Conservation (phyloP, 2,329 filamentous ascomycete genomes). For the Aulographum hederae region DNA sequence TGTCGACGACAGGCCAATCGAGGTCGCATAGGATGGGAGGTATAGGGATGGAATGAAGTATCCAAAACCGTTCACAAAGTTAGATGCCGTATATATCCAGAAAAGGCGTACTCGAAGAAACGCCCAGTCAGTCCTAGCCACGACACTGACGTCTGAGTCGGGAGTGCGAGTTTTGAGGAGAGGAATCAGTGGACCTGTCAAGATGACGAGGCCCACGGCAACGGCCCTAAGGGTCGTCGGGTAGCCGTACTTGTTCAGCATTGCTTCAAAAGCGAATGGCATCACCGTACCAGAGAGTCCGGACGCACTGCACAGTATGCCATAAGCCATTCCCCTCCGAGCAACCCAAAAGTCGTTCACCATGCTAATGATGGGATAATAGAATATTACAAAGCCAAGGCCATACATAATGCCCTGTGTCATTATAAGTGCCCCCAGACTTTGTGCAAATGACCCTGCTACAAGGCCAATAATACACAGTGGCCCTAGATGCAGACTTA, state of each 20-base stretch:
- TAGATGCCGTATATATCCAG: constrained; percentile 3
- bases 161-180: constrained; percentile 1
- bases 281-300: constrained; percentile 11
- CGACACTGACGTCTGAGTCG: neutral
- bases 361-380: constrained; percentile 20
- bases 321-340: constrained; percentile 21
- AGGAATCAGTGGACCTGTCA: constrained; percentile 2
- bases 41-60: constrained; percentile 4
- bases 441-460: constrained; percentile 15
- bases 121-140: neutral
- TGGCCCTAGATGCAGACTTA: constrained; percentile 15
- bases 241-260: constrained; percentile 4
- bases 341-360: constrained; percentile 22
- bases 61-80: constrained; percentile 3
- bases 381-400: constrained; percentile 20
- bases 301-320: constrained; percentile 14
- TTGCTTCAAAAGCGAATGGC: constrained; percentile 2
- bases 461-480: constrained; percentile 21
- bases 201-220: constrained; percentile 1
- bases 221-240: constrained; percentile 3
- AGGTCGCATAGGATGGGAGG: constrained; percentile 2
- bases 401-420: constrained; percentile 24
- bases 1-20: constrained; percentile 1
- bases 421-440: constrained; percentile 17
- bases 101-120: constrained; percentile 2